Evolutionary conservation across 768 basidiomycete species (phyloP).

Genomic region (Dacryopinax primogenitus): DNA sequence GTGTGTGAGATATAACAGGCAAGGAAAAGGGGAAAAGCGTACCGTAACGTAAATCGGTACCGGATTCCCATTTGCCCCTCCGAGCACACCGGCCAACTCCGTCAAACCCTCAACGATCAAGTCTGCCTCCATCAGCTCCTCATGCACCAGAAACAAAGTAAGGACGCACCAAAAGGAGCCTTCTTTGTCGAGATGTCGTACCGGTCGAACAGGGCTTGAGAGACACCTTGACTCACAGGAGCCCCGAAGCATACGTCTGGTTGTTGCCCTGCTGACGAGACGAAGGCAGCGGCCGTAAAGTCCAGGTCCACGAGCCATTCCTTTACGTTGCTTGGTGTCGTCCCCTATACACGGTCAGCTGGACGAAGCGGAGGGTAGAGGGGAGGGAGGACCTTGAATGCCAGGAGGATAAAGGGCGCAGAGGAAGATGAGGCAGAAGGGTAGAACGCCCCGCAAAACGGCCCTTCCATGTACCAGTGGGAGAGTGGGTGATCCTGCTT

Average conservation of each 20-base stretch:
- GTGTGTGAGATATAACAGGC: not conserved
- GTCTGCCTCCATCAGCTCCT: not conserved
- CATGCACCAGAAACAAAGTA: not conserved
- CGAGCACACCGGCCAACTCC: not conserved
- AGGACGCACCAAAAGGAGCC: not conserved
- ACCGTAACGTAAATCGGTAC: not conserved
- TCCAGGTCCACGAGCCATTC: not conserved
- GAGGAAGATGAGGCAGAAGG: not conserved
- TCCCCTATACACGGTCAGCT: not conserved
- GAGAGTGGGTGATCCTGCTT: not conserved
- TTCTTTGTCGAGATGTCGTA: not conserved
- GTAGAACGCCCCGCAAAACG: constrained; percentile 7
- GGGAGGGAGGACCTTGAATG: constrained; percentile 3
- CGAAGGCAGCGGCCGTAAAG: not conserved
- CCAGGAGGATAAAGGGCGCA: not conserved
- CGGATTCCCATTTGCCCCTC: not conserved
- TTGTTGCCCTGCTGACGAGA: not conserved
- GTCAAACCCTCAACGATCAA: not conserved
- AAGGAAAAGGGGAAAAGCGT: not conserved
- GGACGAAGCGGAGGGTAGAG: not conserved
- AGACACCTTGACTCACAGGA: not conserved
- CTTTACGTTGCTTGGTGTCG: not conserved
- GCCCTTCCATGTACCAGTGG: not conserved
- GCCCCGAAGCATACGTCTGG: not conserved
- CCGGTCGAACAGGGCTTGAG: not conserved